Evolutionary conservation across 345 rosid species (phyloP), one percentile per base, ranked within the genome.

Genomic region (Rhodamnia argentea): DNA sequence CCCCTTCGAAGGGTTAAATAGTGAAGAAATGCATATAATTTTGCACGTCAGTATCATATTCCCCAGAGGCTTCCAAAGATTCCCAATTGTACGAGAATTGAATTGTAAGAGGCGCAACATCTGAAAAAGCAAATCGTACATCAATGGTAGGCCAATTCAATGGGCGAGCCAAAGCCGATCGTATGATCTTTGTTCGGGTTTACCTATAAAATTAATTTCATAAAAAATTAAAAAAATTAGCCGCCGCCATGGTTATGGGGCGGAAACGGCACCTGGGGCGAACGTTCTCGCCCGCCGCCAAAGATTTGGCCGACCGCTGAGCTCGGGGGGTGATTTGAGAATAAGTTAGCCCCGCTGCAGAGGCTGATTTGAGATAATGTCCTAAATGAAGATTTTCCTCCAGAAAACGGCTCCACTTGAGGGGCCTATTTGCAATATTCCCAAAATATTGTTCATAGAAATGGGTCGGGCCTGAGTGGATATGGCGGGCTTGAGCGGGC

Each of bases 81-180:
- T 60, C 0, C 37, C 10, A 4, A 0, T 6, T 13, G 27, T 16
- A 13, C 12, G 5, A 13, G 18, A 13, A 59, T n/a, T 14, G n/a
- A n/a, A 59, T n/a, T 59, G 32, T 6, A n/a, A n/a, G 13, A 51
- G 12, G 13, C 52, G 3, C 4, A 11, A 51, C 52, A 51, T 51
- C 13, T 51, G 13, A 51, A 51, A 10, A 51, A 4, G 13, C 52
- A 51, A 51, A 51, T 51, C 52, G 13, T 13, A 6, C 44, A 42
- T 42, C 4, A 4, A 42, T 6, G 44, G 5, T 6, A 42, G 44
- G 55, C 20, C 20, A 1, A 54, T 54, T 54, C 9, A 54, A 18
- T 20, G 23, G 10, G 57, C 9, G 57, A 54, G 23, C 9, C 9
- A 0, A 3, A 18, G 6, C 23, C 23, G 23, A 54, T 54, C 7